A percentile compares a stretch with the other conserved stretches of the same genome.
These are phyloP conservation scores for Gamarada debralockiae DNA, from an alignment of 495 filamentous ascomycete genomes.

Conservation along the genomic window DNA sequence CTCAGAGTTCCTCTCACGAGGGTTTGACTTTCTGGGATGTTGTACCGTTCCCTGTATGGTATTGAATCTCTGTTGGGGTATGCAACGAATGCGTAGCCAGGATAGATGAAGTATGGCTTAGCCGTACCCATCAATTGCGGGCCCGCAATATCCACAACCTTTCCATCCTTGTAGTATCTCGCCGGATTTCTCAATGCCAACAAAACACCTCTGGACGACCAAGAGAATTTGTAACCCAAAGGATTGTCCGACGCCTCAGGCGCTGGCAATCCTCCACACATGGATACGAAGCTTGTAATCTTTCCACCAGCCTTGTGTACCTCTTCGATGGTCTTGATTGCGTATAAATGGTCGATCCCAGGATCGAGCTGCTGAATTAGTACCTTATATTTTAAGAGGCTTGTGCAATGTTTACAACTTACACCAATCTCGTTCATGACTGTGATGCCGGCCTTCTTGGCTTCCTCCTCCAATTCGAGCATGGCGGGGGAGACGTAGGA, in stretches of 20 bases:
- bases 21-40: constrained; percentile 80
- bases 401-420: constrained; percentile 20
- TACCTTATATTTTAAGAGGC: constrained; percentile 60
- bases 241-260: constrained; percentile 87
- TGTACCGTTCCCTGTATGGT: constrained; percentile 81
- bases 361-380: constrained; percentile 50
- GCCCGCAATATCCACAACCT: constrained; percentile 57
- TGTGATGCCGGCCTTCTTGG: constrained; percentile 90
- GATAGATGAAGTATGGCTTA: constrained; percentile 86
- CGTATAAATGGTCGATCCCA: constrained; percentile 77
- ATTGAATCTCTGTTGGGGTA: constrained; percentile 83
- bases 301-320: constrained; percentile 66
- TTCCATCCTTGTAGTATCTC: constrained; percentile 75
- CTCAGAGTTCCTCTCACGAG: constrained; percentile 73
- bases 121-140: constrained; percentile 80
- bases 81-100: constrained; percentile 79
- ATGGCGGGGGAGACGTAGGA: constrained; percentile 91
- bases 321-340: constrained; percentile 74
- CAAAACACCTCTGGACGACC: constrained; percentile 81
- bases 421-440: constrained; percentile 96
- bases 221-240: constrained; percentile 94
- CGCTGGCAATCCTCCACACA: constrained; percentile 84
- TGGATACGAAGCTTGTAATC: constrained; percentile 77
- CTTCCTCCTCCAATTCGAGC: constrained; percentile 76
- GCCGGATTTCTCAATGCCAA: constrained; percentile 84